Percentiles rank a stretch among this genome's conserved stretches.
Evolutionary conservation across 139 green algal species (phyloP).

Genomic region (Chlorella sp.): DNA sequence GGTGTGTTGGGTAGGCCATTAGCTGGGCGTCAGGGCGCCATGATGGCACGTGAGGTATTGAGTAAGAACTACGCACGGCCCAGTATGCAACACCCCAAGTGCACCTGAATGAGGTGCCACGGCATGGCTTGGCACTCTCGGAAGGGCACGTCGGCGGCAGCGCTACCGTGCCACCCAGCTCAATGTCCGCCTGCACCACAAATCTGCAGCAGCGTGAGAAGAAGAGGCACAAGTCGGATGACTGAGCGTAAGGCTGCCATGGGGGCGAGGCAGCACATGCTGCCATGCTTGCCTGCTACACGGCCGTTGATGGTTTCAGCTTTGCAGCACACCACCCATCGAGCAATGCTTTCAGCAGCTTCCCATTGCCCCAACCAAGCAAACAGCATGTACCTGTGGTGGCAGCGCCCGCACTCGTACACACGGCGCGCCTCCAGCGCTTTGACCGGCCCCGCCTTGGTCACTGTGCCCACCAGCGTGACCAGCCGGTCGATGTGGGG

Average conservation of each 20-base stretch:
- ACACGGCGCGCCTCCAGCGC: conserved; percentile 75
- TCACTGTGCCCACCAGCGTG: conserved; percentile 77
- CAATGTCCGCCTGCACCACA: conserved; percentile 40
- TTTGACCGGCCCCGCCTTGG: conserved; percentile 74
- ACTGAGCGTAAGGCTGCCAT: background rate
- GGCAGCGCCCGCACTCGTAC: conserved; percentile 78
- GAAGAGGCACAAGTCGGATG: no score
- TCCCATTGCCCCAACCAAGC: background rate
- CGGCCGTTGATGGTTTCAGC: no score
- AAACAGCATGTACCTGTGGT: conserved; percentile 38
- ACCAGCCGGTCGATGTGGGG: conserved; percentile 73
- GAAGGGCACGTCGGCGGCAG: conserved; percentile 58
- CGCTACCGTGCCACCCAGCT: conserved; percentile 42
- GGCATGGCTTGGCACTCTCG: conserved; percentile 51
- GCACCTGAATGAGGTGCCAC: conserved; percentile 64
- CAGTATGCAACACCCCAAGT: background rate
- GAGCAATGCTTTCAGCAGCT: no score
- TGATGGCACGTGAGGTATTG: no score
- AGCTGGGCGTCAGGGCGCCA: background rate
- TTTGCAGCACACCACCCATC: no score
- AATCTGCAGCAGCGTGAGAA: conserved; percentile 30
- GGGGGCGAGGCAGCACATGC: background rate
- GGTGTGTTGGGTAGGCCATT: background rate
- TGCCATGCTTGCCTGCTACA: no score
- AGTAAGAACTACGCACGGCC: no score